These are phyloP conservation scores for Pseudozyma tsukubaensis DNA, from an alignment of 1,284 basidiomycete genomes.

Conservation along the genomic window DNA sequence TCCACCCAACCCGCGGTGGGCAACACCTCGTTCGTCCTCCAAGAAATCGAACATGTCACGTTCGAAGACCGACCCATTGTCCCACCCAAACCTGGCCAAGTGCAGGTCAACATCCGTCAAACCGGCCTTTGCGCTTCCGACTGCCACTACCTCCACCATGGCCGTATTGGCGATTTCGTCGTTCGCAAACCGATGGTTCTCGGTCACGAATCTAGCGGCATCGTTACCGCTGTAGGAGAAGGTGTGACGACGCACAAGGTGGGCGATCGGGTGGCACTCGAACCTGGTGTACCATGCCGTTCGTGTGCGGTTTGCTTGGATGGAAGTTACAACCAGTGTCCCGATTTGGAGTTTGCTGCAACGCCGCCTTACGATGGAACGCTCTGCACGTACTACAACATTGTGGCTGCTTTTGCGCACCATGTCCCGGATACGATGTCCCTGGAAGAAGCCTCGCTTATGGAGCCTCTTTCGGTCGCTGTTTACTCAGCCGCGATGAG, in stretches of 20 bases:
- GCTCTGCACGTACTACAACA: conserved; percentile 75
- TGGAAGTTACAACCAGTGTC: conserved; percentile 70
- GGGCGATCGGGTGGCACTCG: conserved; percentile 88
- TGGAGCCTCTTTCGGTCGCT: conserved; percentile 93
- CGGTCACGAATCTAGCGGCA: conserved; percentile 75
- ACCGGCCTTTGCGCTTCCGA: conserved; percentile 81
- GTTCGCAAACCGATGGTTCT: conserved; percentile 83
- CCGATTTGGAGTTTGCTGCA: conserved; percentile 83
- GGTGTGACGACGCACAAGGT: conserved; percentile 79
- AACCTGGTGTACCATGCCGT: conserved; percentile 81
- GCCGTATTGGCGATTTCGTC: conserved; percentile 75
- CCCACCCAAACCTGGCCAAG: conserved; percentile 76
- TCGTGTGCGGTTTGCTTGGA: conserved; percentile 73
- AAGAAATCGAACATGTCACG: conserved; percentile 77
- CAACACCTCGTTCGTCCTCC: conserved; percentile 83
- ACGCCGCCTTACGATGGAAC: conserved; percentile 92
- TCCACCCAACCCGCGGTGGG: conserved; percentile 54
- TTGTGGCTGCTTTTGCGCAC: conserved; percentile 67
- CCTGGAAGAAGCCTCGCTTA: conserved; percentile 73
- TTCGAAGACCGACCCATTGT: conserved; percentile 83
- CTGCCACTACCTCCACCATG: conserved; percentile 70
- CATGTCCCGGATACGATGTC: conserved; percentile 70
- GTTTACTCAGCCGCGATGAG: conserved; percentile 86
- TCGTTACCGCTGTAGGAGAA: conserved; percentile 75
- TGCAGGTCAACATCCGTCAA: conserved; percentile 90